Evolutionary conservation across 768 basidiomycete genomes (phyloP).

Genomic region (Suillus bovinus): DNA sequence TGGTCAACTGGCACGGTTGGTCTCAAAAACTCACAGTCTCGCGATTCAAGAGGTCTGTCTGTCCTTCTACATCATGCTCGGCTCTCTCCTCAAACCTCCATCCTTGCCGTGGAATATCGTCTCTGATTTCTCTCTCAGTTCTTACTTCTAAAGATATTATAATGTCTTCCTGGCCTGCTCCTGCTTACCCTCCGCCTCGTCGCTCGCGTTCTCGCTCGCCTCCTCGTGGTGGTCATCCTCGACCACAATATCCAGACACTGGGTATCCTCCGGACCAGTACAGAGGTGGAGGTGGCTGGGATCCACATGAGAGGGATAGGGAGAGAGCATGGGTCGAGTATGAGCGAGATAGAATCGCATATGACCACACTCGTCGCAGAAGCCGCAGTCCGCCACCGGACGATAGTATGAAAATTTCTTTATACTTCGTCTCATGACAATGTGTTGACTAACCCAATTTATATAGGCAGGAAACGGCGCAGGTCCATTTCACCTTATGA

Average conservation of each 20-base stretch:
- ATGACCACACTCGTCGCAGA: conserved; percentile 70
- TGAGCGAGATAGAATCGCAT: conserved; percentile 67
- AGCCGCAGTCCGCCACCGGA: conserved; percentile 77
- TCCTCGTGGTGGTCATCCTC: conserved; percentile 48
- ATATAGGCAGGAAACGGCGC: conserved; percentile 71
- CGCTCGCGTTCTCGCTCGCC: conserved; percentile 87
- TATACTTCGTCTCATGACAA: conserved; percentile 13
- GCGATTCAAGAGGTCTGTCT: conserved; percentile 89
- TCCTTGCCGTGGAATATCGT: conserved; percentile 49
- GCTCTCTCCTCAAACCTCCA: conserved; percentile 63
- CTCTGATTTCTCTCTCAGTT: conserved; percentile 50
- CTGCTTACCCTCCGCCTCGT: conserved; percentile 69
- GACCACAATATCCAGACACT: conserved; percentile 57
- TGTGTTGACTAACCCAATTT: conserved; percentile 12
- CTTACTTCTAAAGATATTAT: conserved; percentile 39
- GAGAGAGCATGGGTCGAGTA: conserved; percentile 65
- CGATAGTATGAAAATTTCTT: conserved; percentile 48
- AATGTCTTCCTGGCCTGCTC: conserved; percentile 77
- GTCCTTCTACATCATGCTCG: conserved; percentile 86
- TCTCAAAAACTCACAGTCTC: conserved; percentile 42
- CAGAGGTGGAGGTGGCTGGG: conserved; percentile 66
- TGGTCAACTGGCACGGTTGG: conserved; percentile 26
- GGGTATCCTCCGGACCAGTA: conserved; percentile 58
- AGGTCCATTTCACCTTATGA: conserved; percentile 77
- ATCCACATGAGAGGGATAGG: conserved; percentile 58